Percentiles rank a stretch among this genome's conserved stretches.
These are phyloP conservation scores for Hypoxylon fragiforme DNA, from an alignment of 495 filamentous ascomycete genomes.

Conservation along the genomic window DNA sequence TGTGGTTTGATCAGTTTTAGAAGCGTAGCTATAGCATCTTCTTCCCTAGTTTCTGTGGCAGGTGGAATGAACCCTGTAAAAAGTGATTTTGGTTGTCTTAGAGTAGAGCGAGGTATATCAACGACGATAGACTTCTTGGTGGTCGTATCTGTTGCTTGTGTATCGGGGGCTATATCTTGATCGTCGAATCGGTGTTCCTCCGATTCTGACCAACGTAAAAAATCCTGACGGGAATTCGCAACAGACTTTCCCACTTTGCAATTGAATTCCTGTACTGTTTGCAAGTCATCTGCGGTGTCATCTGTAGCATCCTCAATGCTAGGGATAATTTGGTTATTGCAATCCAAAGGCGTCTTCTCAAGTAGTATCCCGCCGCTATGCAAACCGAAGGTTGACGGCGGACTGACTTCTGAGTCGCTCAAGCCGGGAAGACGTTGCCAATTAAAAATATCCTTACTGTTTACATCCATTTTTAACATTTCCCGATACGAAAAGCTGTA, in stretches of 20 bases:
- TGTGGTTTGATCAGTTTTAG: conserved; percentile 1
- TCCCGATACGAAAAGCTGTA: too few relatives aligned
- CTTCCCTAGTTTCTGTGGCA: conserved; percentile 29
- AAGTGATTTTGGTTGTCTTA: conserved; percentile 29
- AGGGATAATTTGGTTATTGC: neutral
- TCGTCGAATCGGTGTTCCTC: conserved; percentile 4
- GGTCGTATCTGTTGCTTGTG: neutral
- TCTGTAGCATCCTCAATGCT: neutral
- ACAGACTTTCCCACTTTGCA: too few relatives aligned
- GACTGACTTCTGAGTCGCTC: neutral
- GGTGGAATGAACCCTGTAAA: conserved; percentile 28
- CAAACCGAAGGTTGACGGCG: neutral
- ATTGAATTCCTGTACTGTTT: neutral
- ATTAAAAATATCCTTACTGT: neutral
- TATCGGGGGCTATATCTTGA: conserved; percentile 12
- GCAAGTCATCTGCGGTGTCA: neutral
- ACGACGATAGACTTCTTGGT: conserved; percentile 21
- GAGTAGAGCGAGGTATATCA: conserved; percentile 34
- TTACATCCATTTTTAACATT: conserved; percentile 4
- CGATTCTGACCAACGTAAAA: neutral
- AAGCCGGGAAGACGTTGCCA: neutral
- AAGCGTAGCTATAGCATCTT: conserved; percentile 34
- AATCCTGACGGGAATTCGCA: too few relatives aligned
- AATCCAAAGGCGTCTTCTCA: neutral
- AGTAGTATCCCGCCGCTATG: too few relatives aligned